A percentile compares a stretch with the other conserved stretches of the same genome.
phyloP scores from a whole-genome alignment of 768 basidiomycete genomes.

The Infundibulicybe gibba region DNA sequence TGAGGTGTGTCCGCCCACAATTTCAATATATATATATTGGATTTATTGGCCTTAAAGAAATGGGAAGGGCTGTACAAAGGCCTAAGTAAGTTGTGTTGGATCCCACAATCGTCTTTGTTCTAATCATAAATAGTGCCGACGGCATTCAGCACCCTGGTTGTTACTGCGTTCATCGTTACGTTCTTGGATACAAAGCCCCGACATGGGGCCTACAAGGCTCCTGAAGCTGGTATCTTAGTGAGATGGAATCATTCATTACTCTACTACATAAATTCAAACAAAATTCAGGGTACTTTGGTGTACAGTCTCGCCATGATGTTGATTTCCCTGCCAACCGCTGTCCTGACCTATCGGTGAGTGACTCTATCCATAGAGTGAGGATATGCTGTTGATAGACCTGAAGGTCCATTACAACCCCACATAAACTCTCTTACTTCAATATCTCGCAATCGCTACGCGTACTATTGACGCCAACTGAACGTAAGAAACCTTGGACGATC shows the following conservation, averaged over 20 bases:
- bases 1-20: conserved; percentile 46
- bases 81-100: conserved; percentile 37
- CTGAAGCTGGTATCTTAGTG: conserved; percentile 52
- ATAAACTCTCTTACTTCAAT: conserved; percentile 64
- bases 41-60: conserved; percentile 32
- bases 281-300: conserved; percentile 48
- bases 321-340: conserved; percentile 61
- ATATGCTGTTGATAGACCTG: conserved; percentile 5
- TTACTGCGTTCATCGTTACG: conserved; percentile 55
- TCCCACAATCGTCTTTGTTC: no score
- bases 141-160: conserved; percentile 42
- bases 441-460: conserved; percentile 57
- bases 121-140: conserved; percentile 34
- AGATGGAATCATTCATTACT: not conserved
- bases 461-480: conserved; percentile 79
- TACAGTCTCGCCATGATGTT: conserved; percentile 68
- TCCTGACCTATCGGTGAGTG: conserved; percentile 73
- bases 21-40: no score
- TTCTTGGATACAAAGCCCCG: conserved; percentile 59
- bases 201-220: conserved; percentile 63
- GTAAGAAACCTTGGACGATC: conserved; percentile 72
- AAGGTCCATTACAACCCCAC: conserved; percentile 82
- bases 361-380: not conserved
- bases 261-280: not conserved
- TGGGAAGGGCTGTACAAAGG: conserved; percentile 80